A percentile compares a stretch with the other conserved stretches of the same genome.
Evolutionary conservation across 192 early-diverging fungal genomes (phyloP).

Genomic region (Coemansia sp.): DNA sequence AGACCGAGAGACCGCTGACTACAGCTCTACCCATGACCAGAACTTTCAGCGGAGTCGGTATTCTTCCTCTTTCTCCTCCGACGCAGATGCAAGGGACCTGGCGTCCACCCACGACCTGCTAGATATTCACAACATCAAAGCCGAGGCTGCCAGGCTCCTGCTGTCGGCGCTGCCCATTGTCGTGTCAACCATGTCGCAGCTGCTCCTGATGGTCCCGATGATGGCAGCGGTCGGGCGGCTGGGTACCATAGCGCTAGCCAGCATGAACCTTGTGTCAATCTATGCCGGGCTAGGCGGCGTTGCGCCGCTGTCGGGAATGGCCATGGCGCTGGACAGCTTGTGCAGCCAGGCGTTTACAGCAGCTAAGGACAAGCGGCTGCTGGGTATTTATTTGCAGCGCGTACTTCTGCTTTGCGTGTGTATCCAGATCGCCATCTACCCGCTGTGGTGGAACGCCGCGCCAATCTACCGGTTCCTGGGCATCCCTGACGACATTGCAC

Average conservation of each 20-base stretch:
- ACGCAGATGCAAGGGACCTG: not conserved
- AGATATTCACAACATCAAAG: conserved; percentile 5
- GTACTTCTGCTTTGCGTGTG: conserved; percentile 70
- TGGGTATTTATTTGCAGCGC: conserved; percentile 76
- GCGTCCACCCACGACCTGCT: conserved; percentile 10
- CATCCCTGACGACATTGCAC: conserved; percentile 65
- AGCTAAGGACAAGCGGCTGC: conserved; percentile 59
- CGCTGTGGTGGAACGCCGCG: conserved; percentile 55
- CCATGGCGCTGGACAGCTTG: conserved; percentile 75
- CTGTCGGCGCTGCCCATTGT: conserved; percentile 40
- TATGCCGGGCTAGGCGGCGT: conserved; percentile 69
- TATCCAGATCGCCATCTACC: conserved; percentile 67
- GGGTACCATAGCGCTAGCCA: conserved; percentile 63
- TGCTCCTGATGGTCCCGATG: conserved; percentile 39
- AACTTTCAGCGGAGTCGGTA: not conserved
- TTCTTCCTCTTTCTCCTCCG: not conserved
- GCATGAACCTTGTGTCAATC: conserved; percentile 70
- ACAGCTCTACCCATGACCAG: not conserved
- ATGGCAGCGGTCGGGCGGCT: conserved; percentile 60
- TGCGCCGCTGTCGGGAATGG: conserved; percentile 64
- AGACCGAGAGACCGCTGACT: not conserved
- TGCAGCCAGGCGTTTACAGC: conserved; percentile 74
- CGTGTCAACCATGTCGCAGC: conserved; percentile 33
- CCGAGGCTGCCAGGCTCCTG: conserved; percentile 19
- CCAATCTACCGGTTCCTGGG: conserved; percentile 30